Percentiles rank a stretch among this genome's conserved stretches.
Conservation (phyloP, 768 basidiomycete species). For the Clavulina sp. region DNA sequence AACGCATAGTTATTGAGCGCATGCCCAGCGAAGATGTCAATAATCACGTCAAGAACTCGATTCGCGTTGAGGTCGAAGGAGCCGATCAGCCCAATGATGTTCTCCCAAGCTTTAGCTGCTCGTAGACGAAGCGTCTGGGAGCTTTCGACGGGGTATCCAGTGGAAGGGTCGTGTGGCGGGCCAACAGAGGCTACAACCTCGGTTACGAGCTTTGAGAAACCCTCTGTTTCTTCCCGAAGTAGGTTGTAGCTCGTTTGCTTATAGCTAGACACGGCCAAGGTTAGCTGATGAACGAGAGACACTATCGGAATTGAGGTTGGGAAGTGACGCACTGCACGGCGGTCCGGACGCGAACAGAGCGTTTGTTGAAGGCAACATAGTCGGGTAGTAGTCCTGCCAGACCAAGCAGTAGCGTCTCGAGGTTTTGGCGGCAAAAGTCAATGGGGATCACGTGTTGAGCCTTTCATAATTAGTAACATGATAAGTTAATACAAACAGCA, state of each 20-base stretch:
- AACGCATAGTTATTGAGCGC: slow-evolving; percentile 70
- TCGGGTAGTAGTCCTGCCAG: slow-evolving; percentile 53
- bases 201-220: slow-evolving; percentile 80
- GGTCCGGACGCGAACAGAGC: slow-evolving; percentile 64
- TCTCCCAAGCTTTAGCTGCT: slow-evolving; percentile 58
- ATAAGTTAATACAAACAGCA: no score
- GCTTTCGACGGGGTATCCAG: slow-evolving; percentile 48
- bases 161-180: slow-evolving; percentile 48
- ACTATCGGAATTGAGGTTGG: neutral
- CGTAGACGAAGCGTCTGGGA: slow-evolving; percentile 40
- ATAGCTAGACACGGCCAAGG: slow-evolving; percentile 34
- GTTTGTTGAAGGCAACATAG: slow-evolving; percentile 48
- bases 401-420: slow-evolving; percentile 48
- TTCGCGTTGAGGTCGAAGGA: slow-evolving; percentile 96
- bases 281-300: neutral
- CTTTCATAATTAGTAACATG: no score
- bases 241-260: slow-evolving; percentile 98
- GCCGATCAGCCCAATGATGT: slow-evolving; percentile 74
- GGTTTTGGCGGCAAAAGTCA: slow-evolving; percentile 53
- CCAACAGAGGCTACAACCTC: slow-evolving; percentile 68
- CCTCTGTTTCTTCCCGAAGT: slow-evolving; percentile 91
- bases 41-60: slow-evolving; percentile 78
- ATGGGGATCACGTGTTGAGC: no score
- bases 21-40: slow-evolving; percentile 78
- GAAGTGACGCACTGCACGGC: slow-evolving; percentile 50